Evolutionary conservation across 805 yeast species (phyloP), one percentile per base, ranked within the genome.

Genomic region (Starmerella potacharoeniae): DNA sequence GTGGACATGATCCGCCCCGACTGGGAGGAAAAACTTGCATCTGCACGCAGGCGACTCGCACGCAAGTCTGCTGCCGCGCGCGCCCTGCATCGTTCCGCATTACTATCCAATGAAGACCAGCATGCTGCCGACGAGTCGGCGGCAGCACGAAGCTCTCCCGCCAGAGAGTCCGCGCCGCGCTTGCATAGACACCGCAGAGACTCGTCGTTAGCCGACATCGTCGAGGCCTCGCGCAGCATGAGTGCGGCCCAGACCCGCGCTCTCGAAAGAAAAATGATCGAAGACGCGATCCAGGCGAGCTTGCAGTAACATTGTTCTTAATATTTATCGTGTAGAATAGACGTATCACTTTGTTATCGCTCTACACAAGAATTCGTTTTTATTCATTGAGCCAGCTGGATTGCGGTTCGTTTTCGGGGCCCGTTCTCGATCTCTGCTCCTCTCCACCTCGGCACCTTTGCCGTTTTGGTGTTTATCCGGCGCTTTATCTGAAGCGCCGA

Each of bases 11-110:
- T 91, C 43, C 76, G 97, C 51, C 97, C 98, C 0, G 96, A 87
- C 65, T 91, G 98, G 98, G 89, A 86, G 63, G 70, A 75, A 17
- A 84, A 81, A 59, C 75, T 91, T 49, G 73, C 76, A 8, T 75
- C 79, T 51, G 95, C 96, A 5, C 77, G 90, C 51, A 77, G 82
- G 56, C 82, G 82, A 60, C 71, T 88, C 37, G 96, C 95, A 0
- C 77, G 95, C 55, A 77, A 88, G 64, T 83, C 96, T 0, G 97
- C 97, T 0, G 87, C 95, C 13, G 97, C 97, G 0, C 86, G 87
- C 36, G 96, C 96, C 0, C 79, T 91, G 41, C 97, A 91, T 69
- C 90, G 95, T 2, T 81, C 95, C 11, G 88, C 89, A 55, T 76
- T 87, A 63, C 66, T 88, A 35, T 73, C 83, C 14, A 54, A 51